Evolutionary conservation across 163 green algal species (phyloP).

Genomic region (Smithsoniella earleae): DNA sequence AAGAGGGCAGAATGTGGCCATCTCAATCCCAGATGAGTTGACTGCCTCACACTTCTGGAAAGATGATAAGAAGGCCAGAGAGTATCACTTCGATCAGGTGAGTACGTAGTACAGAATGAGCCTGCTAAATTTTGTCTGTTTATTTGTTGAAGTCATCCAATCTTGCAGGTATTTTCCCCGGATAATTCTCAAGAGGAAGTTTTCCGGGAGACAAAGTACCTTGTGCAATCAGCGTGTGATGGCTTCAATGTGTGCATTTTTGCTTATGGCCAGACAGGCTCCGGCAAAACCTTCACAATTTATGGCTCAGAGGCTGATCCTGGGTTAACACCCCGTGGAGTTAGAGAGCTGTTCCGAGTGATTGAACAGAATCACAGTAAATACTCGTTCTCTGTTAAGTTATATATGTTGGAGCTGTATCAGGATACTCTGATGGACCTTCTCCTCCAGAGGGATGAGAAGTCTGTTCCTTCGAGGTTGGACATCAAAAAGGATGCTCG

Average conservation of each 20-base stretch:
- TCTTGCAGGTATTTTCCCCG: constrained; percentile 60
- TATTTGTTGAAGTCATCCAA: no score
- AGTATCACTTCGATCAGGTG: constrained; percentile 87
- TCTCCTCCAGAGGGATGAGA: constrained; percentile 46
- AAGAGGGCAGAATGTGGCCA: constrained; percentile 43
- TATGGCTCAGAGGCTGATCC: constrained; percentile 60
- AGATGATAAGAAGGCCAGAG: constrained; percentile 74
- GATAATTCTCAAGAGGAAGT: constrained; percentile 62
- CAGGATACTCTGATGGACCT: constrained; percentile 81
- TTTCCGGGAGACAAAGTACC: constrained; percentile 93
- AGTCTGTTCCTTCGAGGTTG: constrained; percentile 56
- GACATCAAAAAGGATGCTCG: constrained; percentile 98
- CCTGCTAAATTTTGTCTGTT: constrained; percentile 7
- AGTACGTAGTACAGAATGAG: not conserved
- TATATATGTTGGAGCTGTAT: constrained; percentile 64
- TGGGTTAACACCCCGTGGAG: constrained; percentile 74
- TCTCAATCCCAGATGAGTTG: constrained; percentile 81
- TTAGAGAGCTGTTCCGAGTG: constrained; percentile 76
- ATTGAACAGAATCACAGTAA: constrained; percentile 55
- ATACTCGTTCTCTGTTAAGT: constrained; percentile 34
- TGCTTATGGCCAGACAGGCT: constrained; percentile 82
- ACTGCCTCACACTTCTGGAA: constrained; percentile 81
- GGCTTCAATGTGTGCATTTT: constrained; percentile 99
- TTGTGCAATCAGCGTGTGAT: constrained; percentile 89
- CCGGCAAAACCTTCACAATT: constrained; percentile 84